Evolutionary conservation across 1,284 basidiomycete genomes (phyloP).

Genomic region (Spongispora temasekensis): DNA sequence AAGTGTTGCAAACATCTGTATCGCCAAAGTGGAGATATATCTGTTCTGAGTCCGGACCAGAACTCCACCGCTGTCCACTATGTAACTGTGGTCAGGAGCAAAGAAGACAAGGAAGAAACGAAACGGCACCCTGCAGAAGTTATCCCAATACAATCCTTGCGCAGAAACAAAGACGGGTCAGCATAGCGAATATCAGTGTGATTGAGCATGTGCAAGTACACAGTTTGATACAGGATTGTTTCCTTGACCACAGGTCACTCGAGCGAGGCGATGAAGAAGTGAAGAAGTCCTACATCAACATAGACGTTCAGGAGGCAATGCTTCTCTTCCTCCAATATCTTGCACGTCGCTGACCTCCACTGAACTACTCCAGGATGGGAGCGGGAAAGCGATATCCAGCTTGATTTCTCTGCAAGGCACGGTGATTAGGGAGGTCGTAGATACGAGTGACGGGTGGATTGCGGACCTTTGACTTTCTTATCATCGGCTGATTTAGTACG

Average conservation of each 20-base stretch:
- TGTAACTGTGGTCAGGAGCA: slow-evolving; percentile 9
- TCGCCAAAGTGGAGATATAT: slow-evolving; percentile 69
- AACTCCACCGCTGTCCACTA: slow-evolving; percentile 64
- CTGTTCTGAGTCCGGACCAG: slow-evolving; percentile 57
- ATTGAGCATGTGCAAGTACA: slow-evolving; percentile 68
- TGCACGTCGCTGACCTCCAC: slow-evolving; percentile 73
- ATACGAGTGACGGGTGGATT: neutral
- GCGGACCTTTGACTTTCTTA: slow-evolving; percentile 56
- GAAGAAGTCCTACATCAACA: slow-evolving; percentile 55
- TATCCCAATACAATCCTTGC: slow-evolving; percentile 70
- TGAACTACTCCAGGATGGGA: slow-evolving; percentile 52
- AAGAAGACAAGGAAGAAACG: slow-evolving; percentile 5
- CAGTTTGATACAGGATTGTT: slow-evolving; percentile 67
- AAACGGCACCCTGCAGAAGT: slow-evolving; percentile 56
- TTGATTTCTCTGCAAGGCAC: slow-evolving; percentile 56
- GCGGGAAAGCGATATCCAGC: slow-evolving; percentile 66
- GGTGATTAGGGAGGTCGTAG: slow-evolving; percentile 4
- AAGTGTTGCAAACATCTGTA: slow-evolving; percentile 60
- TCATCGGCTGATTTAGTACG: slow-evolving; percentile 36
- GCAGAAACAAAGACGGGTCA: slow-evolving; percentile 70
- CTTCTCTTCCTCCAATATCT: slow-evolving; percentile 64
- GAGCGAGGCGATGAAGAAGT: slow-evolving; percentile 6
- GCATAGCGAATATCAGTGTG: slow-evolving; percentile 73
- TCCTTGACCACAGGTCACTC: slow-evolving; percentile 46
- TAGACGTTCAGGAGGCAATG: slow-evolving; percentile 70